Conservation (phyloP, 2,329 filamentous ascomycete species). For the Colletotrichum aenigma region DNA sequence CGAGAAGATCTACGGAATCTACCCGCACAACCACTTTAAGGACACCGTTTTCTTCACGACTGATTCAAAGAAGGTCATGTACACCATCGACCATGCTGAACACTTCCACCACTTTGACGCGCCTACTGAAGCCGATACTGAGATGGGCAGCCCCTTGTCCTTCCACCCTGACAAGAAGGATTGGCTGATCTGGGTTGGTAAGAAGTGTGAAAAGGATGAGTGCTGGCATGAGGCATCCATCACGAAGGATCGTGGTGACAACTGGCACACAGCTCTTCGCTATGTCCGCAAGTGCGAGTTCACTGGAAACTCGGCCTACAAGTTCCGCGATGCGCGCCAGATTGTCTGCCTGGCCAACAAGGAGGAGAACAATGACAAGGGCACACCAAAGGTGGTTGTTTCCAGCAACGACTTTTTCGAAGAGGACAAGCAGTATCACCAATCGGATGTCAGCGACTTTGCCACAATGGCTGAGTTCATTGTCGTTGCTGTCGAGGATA, state of each 20-base stretch:
- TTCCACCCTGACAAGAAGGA: slow-evolving; percentile 89
- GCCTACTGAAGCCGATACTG: slow-evolving; percentile 53
- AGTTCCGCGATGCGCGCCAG: slow-evolving; percentile 55
- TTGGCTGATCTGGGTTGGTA: slow-evolving; percentile 91
- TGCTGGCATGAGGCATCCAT: slow-evolving; percentile 80
- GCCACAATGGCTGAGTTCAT: slow-evolving; percentile 98
- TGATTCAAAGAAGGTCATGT: slow-evolving; percentile 67
- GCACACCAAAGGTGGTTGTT: slow-evolving; percentile 70
- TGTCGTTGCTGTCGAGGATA: slow-evolving; percentile 78
- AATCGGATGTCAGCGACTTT: slow-evolving; percentile 79
- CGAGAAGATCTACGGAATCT: slow-evolving; percentile 72
- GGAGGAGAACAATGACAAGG: slow-evolving; percentile 67
- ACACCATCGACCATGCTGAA: slow-evolving; percentile 80
- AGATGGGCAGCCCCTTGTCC: slow-evolving; percentile 52
- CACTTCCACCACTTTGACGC: slow-evolving; percentile 77
- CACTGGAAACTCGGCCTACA: slow-evolving; percentile 67
- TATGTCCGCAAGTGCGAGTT: slow-evolving; percentile 88
- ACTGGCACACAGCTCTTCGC: slow-evolving; percentile 76
- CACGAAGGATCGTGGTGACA: slow-evolving; percentile 78
- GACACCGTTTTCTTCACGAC: slow-evolving; percentile 90
- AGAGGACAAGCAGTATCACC: slow-evolving; percentile 64
- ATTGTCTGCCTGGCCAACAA: slow-evolving; percentile 62
- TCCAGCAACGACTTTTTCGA: slow-evolving; percentile 81
- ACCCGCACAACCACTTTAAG: slow-evolving; percentile 80
- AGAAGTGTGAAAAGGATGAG: slow-evolving; percentile 65